Conservation (phyloP, 257 asterid species). For the Phtheirospermum japonicum region DNA sequence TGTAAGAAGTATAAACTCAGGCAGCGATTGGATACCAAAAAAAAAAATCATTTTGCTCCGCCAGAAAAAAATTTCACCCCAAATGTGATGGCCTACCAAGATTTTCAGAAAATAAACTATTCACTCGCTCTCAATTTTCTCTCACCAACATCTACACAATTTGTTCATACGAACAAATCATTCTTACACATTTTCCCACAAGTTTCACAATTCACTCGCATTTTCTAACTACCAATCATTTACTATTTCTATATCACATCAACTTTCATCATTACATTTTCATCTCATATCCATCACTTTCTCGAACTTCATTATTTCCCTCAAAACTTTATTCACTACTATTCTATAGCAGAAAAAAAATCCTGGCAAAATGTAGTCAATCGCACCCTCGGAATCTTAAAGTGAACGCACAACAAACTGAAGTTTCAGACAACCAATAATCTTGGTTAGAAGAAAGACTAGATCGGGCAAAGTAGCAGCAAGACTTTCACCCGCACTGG, state of each 20-base stretch:
- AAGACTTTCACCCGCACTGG: background rate
- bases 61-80: background rate
- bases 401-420: slow-evolving; percentile 9
- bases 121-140: background rate
- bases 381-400: slow-evolving; percentile 6
- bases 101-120: background rate
- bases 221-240: background rate
- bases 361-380: background rate
- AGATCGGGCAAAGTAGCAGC: slow-evolving; percentile 14
- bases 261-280: background rate
- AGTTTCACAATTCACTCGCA: background rate
- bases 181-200: background rate
- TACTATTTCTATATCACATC: background rate
- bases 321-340: background rate
- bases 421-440: slow-evolving; percentile 4
- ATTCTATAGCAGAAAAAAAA: background rate
- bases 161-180: background rate
- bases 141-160: background rate
- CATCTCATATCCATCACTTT: background rate
- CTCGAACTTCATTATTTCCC: background rate
- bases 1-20: background rate
- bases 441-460: slow-evolving; percentile 21
- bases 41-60: background rate
- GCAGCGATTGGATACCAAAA: background rate
- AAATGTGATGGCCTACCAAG: background rate